Conservation (phyloP, 345 rosid genomes). For the Carallia brachiata region DNA sequence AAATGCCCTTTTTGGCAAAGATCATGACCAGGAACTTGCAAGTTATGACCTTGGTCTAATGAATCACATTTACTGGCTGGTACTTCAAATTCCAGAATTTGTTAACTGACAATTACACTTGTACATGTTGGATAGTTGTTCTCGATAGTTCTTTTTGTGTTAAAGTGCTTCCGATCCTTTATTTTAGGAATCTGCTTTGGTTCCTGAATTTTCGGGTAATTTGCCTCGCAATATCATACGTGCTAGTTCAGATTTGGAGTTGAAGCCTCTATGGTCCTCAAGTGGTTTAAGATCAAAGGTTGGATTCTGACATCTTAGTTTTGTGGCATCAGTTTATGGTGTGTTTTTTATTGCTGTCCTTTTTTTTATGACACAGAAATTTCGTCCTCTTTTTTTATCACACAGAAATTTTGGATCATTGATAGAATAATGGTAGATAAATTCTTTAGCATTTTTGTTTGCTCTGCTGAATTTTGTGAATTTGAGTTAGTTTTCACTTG, state of each 20-base stretch:
- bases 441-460: not conserved
- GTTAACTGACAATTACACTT: too few species aligned
- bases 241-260: slow-evolving; percentile 78
- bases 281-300: slow-evolving; percentile 63
- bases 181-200: slow-evolving; percentile 48
- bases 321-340: not conserved
- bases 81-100: too few species aligned
- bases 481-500: not conserved
- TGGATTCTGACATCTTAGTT: slow-evolving; percentile 20
- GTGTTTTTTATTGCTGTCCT: not conserved
- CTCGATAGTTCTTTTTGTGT: not conserved
- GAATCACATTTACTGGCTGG: too few species aligned
- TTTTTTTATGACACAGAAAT: not conserved
- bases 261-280: slow-evolving; percentile 88
- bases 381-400: not conserved
- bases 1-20: not conserved
- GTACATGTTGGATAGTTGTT: too few species aligned
- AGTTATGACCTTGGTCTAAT: too few species aligned
- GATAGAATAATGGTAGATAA: not conserved
- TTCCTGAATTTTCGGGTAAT: slow-evolving; percentile 40
- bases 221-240: slow-evolving; percentile 73
- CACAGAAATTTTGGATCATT: not conserved
- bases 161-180: not conserved
- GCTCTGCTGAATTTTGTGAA: not conserved
- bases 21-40: not conserved